Conservation (phyloP, 2,329 filamentous ascomycete species). For the Colletotrichum endophyticum region DNA sequence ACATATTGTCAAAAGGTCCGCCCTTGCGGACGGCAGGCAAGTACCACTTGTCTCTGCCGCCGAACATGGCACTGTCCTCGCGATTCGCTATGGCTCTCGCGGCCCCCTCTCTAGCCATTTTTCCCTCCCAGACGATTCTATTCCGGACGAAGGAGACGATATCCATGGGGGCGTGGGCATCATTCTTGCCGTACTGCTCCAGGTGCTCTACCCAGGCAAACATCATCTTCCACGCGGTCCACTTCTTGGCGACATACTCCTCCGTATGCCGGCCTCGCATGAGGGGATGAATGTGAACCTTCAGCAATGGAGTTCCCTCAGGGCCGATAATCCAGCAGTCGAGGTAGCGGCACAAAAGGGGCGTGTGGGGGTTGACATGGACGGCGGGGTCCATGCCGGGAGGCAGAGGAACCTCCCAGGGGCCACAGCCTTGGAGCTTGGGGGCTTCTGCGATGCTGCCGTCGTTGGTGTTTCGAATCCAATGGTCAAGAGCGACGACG, state of each 20-base stretch:
- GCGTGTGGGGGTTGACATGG: not conserved
- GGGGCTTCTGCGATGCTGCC: not conserved
- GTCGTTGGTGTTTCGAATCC: not conserved
- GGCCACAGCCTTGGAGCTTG: not conserved
- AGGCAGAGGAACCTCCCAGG: not conserved
- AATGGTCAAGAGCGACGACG: not conserved
- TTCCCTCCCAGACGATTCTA: not conserved
- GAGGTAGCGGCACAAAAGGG: not conserved
- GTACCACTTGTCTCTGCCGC: not conserved
- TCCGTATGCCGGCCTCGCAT: not conserved
- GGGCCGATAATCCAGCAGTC: not conserved
- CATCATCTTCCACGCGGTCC: not conserved
- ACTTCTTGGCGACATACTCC: not conserved
- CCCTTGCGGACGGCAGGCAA: not conserved
- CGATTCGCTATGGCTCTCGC: not conserved
- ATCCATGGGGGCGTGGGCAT: not conserved
- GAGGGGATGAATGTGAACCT: not conserved
- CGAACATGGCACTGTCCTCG: not conserved
- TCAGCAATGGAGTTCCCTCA: not conserved
- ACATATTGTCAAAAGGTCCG: not conserved
- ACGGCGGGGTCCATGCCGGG: not conserved
- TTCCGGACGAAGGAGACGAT: not conserved
- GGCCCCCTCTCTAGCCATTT: not conserved
- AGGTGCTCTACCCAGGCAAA: not conserved
- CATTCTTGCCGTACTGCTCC: not conserved